phyloP scores from a whole-genome alignment of 495 filamentous ascomycete species.

The Rostrohypoxylon terebratum region DNA sequence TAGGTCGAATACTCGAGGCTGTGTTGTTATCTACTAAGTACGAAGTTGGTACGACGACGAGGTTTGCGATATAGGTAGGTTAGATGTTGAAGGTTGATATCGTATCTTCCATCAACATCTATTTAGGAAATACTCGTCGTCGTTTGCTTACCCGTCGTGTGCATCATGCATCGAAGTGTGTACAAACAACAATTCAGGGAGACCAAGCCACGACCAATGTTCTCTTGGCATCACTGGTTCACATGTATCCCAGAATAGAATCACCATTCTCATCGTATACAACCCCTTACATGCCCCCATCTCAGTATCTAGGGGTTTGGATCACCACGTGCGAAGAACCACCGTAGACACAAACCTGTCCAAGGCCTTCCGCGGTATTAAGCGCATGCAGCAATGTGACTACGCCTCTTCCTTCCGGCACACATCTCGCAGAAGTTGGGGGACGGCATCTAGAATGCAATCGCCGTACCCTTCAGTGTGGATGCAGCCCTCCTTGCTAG shows the following conservation, averaged over 20 bases:
- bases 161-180: background rate
- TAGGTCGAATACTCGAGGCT: background rate
- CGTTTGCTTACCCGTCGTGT: background rate
- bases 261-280: conserved; percentile 6
- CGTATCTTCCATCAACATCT: background rate
- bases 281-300: conserved; percentile 21
- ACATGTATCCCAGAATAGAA: conserved; percentile 24
- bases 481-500: conserved; percentile 1
- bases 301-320: conserved; percentile 5
- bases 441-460: conserved; percentile 10
- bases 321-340: conserved; percentile 9
- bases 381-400: conserved; percentile 15
- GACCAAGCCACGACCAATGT: background rate
- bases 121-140: background rate
- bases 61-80: too few relatives aligned
- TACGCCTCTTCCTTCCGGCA: conserved; percentile 38
- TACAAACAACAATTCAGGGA: background rate
- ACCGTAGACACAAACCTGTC: background rate
- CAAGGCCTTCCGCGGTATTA: background rate
- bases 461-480: background rate
- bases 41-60: background rate
- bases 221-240: background rate
- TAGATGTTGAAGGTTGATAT: background rate
- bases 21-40: too few relatives aligned
- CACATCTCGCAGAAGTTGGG: conserved; percentile 15